These are phyloP conservation scores for Aspergillus sp. DNA, from an alignment of 2,329 filamentous ascomycete species.

Conservation along the genomic window DNA sequence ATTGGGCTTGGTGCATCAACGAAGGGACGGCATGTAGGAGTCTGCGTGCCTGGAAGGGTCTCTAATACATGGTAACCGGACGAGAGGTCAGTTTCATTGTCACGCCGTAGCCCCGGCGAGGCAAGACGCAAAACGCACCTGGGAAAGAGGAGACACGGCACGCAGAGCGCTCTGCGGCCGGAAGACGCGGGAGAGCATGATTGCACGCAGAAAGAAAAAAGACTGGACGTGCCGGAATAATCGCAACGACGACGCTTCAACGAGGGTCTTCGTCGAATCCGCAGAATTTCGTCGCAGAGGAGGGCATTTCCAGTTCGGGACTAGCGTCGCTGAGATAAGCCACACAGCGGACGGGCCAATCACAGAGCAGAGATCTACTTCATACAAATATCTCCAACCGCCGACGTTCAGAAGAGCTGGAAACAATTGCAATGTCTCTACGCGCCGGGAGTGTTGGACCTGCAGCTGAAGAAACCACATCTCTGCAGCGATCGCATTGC, in stretches of 20 bases:
- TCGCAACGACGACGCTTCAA: neutral
- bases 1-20: constrained; percentile 40
- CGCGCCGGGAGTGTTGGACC: constrained; percentile 5
- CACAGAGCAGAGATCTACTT: constrained; percentile 14
- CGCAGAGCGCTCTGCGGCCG: constrained; percentile 40
- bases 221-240: no score
- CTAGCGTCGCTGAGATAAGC: constrained; percentile 22
- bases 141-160: constrained; percentile 27
- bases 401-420: neutral
- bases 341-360: constrained; percentile 16
- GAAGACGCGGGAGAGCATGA: constrained; percentile 36
- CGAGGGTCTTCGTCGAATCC: constrained; percentile 12
- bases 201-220: constrained; percentile 10
- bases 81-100: constrained; percentile 13
- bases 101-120: neutral
- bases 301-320: constrained; percentile 15
- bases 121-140: constrained; percentile 21
- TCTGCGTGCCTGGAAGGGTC: constrained; percentile 29
- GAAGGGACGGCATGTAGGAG: constrained; percentile 40
- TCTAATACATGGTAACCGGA: constrained; percentile 13
- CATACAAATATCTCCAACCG: neutral
- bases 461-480: neutral
- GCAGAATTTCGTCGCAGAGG: constrained; percentile 29
- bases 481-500: neutral
- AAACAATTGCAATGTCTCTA: neutral